phyloP scores from a whole-genome alignment of 1,284 basidiomycete species.

The Ganoderma boninense region DNA sequence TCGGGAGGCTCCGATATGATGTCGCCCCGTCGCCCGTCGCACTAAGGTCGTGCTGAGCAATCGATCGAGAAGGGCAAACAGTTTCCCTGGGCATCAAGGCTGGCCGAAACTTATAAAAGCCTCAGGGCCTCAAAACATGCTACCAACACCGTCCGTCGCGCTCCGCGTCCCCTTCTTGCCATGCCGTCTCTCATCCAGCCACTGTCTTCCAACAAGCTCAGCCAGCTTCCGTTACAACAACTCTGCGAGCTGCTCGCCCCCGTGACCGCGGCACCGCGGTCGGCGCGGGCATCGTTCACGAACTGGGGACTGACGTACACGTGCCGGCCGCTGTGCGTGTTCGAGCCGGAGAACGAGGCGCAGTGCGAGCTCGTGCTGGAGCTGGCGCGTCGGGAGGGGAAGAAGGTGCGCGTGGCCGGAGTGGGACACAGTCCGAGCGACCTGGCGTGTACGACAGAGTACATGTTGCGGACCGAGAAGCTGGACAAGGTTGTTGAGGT shows the following conservation, averaged over 20 bases:
- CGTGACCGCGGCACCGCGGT: slow-evolving; percentile 56
- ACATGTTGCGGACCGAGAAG: slow-evolving; percentile 81
- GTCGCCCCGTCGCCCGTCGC: slow-evolving; percentile 7
- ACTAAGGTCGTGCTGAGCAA: slow-evolving; percentile 36
- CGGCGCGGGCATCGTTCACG: slow-evolving; percentile 56
- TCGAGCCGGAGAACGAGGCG: slow-evolving; percentile 77
- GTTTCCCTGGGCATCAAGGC: slow-evolving; percentile 13
- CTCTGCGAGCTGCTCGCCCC: slow-evolving; percentile 60
- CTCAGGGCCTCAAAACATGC: slow-evolving; percentile 15
- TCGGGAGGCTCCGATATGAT: slow-evolving; percentile 32
- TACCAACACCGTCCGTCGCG: slow-evolving; percentile 17
- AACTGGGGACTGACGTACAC: slow-evolving; percentile 80
- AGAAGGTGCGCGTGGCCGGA: slow-evolving; percentile 84
- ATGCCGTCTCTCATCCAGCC: slow-evolving; percentile 10
- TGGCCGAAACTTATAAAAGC: slow-evolving; percentile 44
- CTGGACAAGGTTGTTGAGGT: slow-evolving; percentile 80
- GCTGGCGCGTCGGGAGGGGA: slow-evolving; percentile 79
- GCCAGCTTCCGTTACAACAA: slow-evolving; percentile 48
- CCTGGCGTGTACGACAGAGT: slow-evolving; percentile 86
- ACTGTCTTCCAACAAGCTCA: slow-evolving; percentile 27
- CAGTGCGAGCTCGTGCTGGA: slow-evolving; percentile 86
- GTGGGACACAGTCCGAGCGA: slow-evolving; percentile 95
- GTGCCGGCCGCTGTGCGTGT: slow-evolving; percentile 74
- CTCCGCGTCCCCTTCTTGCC: slow-evolving; percentile 9
- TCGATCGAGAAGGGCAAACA: slow-evolving; percentile 40